Conservation (phyloP, 2,329 filamentous ascomycete species). For the Exserohilum turcica region DNA sequence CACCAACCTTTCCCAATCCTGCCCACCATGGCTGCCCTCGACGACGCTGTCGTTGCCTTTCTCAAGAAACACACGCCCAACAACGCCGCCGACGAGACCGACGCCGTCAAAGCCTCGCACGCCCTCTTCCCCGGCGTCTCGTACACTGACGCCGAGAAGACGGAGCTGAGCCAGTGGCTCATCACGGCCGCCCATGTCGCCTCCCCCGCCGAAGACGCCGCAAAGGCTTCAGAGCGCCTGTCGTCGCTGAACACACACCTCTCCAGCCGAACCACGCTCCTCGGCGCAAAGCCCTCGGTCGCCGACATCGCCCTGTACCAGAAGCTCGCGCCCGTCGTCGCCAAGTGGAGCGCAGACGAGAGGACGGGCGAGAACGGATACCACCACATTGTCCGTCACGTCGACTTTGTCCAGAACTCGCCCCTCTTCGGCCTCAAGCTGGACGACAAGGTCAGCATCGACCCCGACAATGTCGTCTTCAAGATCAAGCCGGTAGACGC, state of each 20-base stretch:
- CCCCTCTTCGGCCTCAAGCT: slow-evolving; percentile 71
- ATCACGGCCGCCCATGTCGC: slow-evolving; percentile 75
- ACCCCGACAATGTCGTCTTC: slow-evolving; percentile 80
- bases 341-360: slow-evolving; percentile 81
- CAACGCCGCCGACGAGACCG: slow-evolving; percentile 43
- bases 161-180: slow-evolving; percentile 89
- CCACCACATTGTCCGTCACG: slow-evolving; percentile 86
- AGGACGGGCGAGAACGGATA: slow-evolving; percentile 86
- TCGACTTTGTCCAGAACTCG: slow-evolving; percentile 95
- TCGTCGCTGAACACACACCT: slow-evolving; percentile 84
- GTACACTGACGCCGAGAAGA: slow-evolving; percentile 79
- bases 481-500: slow-evolving; percentile 87
- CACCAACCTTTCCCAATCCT: slow-evolving; percentile 23
- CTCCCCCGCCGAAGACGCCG: slow-evolving; percentile 61
- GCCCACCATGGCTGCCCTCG: slow-evolving; percentile 46
- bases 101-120: slow-evolving; percentile 54
- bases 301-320: slow-evolving; percentile 86
- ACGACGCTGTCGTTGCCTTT: slow-evolving; percentile 42
- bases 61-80: slow-evolving; percentile 47
- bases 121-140: slow-evolving; percentile 71
- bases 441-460: slow-evolving; percentile 76
- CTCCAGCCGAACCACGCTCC: slow-evolving; percentile 82
- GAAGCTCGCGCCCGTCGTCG: slow-evolving; percentile 74
- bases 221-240: slow-evolving; percentile 67
- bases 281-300: slow-evolving; percentile 86